Base-by-base conservation (phyloP, 2,329 filamentous ascomycete species). In the Claviceps sp. region DNA sequence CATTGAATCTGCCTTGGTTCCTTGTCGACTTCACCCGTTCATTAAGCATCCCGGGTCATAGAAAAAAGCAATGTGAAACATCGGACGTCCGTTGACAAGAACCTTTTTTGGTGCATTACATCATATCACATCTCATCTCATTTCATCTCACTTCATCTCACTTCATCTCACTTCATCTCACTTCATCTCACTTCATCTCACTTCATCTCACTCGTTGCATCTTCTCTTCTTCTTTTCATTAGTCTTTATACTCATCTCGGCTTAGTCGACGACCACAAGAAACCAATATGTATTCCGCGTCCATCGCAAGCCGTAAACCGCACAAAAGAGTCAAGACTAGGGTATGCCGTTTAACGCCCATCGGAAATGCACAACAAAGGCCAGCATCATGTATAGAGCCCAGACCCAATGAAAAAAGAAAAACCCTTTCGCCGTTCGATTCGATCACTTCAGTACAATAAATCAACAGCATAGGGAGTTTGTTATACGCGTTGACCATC, bases 301-400 rank as follows among this genome's bases (percentile, higher is more conserved):
- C 20, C 34, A 30, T 43, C 50, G 50, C 38, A 53, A 52, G 9
- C 52, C 54, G 52, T 52, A 50, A 53, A 56, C 49, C 52, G 55
- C 52, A 51, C 52, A 54, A 50, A 55, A 54, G 18, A 18, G 18
- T 18, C 18, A 18, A 18, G 52, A 58, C 50, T 54, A 43, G 61
- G 63, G 63, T 66, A 65, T 65, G 63, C 57, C 50, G 56, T 63
- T 52, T 48, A 57, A 63, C 65, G 63, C 63, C 64, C 65, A 53
- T 56, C 55, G 57, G 61, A 65, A 65, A 65, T 65, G 63, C 62
- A 63, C 55, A 56, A 57, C 51, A 24, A 48, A 56, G 50, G 38
- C 45, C 44, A 41, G 20, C 49, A 54, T 47, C 47, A 40, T 51
- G 34, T 38, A 22, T 26, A 45, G 38, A 26, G 20, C 5, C 44